These are phyloP conservation scores for Stygiomarasmius scandens DNA, from an alignment of 1,284 basidiomycete genomes.

Conservation along the genomic window DNA sequence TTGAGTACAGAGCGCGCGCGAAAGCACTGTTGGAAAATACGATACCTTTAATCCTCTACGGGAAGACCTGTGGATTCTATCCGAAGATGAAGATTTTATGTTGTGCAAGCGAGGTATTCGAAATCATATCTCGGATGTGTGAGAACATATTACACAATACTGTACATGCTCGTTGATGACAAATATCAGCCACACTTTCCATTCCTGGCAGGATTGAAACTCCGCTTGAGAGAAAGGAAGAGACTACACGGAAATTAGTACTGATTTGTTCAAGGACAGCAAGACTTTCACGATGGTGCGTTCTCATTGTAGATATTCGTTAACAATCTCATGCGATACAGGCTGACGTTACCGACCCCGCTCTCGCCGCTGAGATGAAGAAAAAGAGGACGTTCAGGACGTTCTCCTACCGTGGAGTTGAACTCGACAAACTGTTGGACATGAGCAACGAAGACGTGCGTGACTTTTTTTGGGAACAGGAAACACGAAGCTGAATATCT, in stretches of 20 bases:
- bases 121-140: constrained; percentile 4
- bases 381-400: constrained; percentile 98
- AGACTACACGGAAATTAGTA: neutral
- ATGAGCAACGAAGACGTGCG: constrained; percentile 91
- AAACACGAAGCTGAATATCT: neutral
- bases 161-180: constrained; percentile 44
- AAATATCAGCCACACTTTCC: constrained; percentile 37
- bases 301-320: constrained; percentile 12
- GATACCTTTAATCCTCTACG: constrained; percentile 73
- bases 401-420: constrained; percentile 97
- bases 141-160: constrained; percentile 53
- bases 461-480: constrained; percentile 14
- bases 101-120: constrained; percentile 17
- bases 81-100: constrained; percentile 43
- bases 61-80: constrained; percentile 92
- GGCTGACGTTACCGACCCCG: constrained; percentile 89
- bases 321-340: constrained; percentile 29
- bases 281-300: constrained; percentile 57
- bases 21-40: neutral
- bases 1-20: constrained; percentile 6
- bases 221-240: neutral
- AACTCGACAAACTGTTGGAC: constrained; percentile 97
- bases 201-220: neutral
- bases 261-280: constrained; percentile 22
- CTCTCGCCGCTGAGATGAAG: constrained; percentile 92